phyloP scores from a whole-genome alignment of 2,329 filamentous ascomycete species.

The Myriosclerotinia curreyana region DNA sequence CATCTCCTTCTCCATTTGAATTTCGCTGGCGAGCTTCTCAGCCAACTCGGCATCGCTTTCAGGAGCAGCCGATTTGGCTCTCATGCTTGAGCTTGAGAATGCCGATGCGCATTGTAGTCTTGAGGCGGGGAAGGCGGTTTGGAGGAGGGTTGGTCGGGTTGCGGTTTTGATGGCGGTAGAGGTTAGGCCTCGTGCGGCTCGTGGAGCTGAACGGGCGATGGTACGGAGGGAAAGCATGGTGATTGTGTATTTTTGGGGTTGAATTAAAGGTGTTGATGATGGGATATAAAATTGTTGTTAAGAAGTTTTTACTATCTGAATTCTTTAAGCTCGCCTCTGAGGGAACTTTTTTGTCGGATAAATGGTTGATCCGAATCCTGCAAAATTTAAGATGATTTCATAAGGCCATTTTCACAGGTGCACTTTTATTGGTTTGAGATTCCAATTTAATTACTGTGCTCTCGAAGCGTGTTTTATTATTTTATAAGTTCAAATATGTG shows the following conservation, averaged over 20 bases:
- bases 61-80: slow-evolving; percentile 37
- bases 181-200: slow-evolving; percentile 57
- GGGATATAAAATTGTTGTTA: slow-evolving; percentile 3
- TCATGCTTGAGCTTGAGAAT: slow-evolving; percentile 45
- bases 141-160: slow-evolving; percentile 31
- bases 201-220: slow-evolving; percentile 64
- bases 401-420: slow-evolving; percentile 3
- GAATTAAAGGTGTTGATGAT: slow-evolving; percentile 25
- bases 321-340: slow-evolving; percentile 14
- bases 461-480: slow-evolving; percentile 9
- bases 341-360: slow-evolving; percentile 24
- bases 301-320: slow-evolving; percentile 8
- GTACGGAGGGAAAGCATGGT: slow-evolving; percentile 68
- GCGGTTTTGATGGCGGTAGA: slow-evolving; percentile 49
- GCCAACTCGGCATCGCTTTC: slow-evolving; percentile 76
- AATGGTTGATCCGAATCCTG: slow-evolving; percentile 22
- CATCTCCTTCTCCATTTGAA: slow-evolving; percentile 79
- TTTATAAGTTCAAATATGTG: not conserved
- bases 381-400: slow-evolving; percentile 11
- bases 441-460: too few species aligned
- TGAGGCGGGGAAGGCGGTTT: slow-evolving; percentile 35
- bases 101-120: slow-evolving; percentile 34
- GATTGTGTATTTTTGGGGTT: slow-evolving; percentile 20
- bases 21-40: slow-evolving; percentile 80
- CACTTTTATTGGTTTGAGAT: not conserved